Base-by-base conservation (phyloP, 768 basidiomycete genomes). In the Boletus tylopilopsis region DNA sequence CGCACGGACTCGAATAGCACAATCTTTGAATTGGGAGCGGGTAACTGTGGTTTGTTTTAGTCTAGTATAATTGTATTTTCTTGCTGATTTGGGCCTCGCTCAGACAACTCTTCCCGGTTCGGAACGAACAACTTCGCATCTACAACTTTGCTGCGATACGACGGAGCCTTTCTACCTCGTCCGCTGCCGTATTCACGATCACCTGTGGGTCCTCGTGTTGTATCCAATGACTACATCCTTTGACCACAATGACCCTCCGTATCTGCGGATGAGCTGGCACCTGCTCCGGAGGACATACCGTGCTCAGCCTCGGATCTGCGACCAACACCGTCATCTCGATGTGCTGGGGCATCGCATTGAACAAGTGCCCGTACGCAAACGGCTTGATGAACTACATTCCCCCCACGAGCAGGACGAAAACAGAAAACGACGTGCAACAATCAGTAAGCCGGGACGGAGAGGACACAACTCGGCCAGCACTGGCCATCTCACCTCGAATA, bases 191-290 rank as follows among this genome's bases (percentile, higher is more conserved):
- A 11, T 29, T 45, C 24, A 60, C 48, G 10, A 53, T 50, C 36
- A 27, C 45, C 0, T 41, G 32, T 0, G 51, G 50, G 24, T 52
- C 10, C 3, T 56, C 54, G 41, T 53, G 42, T 27, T 59, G 57
- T 34, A 62, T 46, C 49, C 51, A 59, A 37, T 59, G 60, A 32
- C 50, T 13, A 27, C 50, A 50, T 19, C 47, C 56, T n/a, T 40
- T 32, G 2, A 58, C 44, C 24, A 16, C 42, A 5, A 45, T 8
- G 11, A 50, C 42, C 12, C 18, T 16, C 32, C 25, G 47, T 24
- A 50, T 53, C 34, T 44, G 48, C 13, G 29, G 29, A 13, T 30
- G 29, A 30, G 29, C 12, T 4, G 29, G 29, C 13, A 42, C 33
- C 15, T 19, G 8, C 16, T 55, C 60, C 1, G 29, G 27, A 23